Conservation (phyloP, 1,284 basidiomycete species). For the Exsudoporus floridanus region DNA sequence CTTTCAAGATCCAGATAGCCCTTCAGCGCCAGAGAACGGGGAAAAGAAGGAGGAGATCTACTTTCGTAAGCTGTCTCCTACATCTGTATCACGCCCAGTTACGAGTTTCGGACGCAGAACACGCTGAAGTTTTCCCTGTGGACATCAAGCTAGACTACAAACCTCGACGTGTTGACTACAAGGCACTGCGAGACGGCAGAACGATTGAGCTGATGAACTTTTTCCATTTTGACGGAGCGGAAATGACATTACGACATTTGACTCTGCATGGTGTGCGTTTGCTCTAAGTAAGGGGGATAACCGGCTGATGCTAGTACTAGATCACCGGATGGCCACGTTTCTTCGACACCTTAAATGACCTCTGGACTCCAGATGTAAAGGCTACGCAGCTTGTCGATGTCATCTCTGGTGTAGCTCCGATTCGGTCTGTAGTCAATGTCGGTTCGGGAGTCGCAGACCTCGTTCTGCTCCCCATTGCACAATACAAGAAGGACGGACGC, state of each 20-base stretch:
- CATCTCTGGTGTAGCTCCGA: conserved; percentile 94
- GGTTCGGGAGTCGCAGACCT: conserved; percentile 96
- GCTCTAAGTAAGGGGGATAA: neutral
- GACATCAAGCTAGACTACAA: conserved; percentile 97
- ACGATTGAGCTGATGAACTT: conserved; percentile 99
- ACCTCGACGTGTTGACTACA: conserved; percentile 93
- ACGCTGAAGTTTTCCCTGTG: conserved; percentile 87
- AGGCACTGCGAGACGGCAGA: conserved; percentile 85
- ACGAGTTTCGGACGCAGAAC: conserved; percentile 49
- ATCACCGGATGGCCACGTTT: conserved; percentile 87
- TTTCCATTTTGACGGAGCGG: conserved; percentile 98
- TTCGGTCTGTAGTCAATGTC: conserved; percentile 94
- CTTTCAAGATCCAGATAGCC: conserved; percentile 68
- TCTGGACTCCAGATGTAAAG: conserved; percentile 99
- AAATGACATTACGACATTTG: conserved; percentile 95
- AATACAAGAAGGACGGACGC: conserved; percentile 96
- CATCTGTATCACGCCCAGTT: neutral
- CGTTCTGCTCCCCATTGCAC: conserved; percentile 92
- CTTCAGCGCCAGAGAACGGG: conserved; percentile 37
- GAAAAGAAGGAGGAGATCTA: conserved; percentile 57
- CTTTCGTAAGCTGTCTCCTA: conserved; percentile 57
- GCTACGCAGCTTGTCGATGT: conserved; percentile 97
- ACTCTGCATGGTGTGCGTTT: conserved; percentile 82
- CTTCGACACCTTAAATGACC: conserved; percentile 89
- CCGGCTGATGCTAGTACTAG: conserved; percentile 42